These are phyloP conservation scores for Fusarium denticulatum DNA, from an alignment of 2,329 filamentous ascomycete species.

Conservation along the genomic window DNA sequence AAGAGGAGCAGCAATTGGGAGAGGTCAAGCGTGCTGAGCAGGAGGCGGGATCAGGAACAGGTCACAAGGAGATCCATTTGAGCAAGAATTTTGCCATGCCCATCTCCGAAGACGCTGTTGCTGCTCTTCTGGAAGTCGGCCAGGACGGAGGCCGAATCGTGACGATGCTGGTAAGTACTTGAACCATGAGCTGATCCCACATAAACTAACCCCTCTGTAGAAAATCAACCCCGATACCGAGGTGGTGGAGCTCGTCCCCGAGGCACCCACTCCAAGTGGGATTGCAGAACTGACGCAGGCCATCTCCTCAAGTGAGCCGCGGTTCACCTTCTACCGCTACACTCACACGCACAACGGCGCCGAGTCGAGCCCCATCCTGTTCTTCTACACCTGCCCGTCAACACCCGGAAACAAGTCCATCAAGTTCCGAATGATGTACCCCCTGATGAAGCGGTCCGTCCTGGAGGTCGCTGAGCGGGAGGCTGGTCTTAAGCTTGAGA, in stretches of 20 bases:
- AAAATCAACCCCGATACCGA: slow-evolving; percentile 79
- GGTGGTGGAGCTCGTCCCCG: slow-evolving; percentile 71
- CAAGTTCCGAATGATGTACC: slow-evolving; percentile 88
- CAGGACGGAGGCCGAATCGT: slow-evolving; percentile 61
- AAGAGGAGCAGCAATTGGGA: slow-evolving; percentile 77
- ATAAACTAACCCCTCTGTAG: slow-evolving; percentile 51
- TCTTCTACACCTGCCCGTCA: slow-evolving; percentile 84
- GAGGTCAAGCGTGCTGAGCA: slow-evolving; percentile 81
- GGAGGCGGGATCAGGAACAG: slow-evolving; percentile 76
- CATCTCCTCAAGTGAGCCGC: slow-evolving; percentile 75
- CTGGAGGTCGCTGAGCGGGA: slow-evolving; percentile 72
- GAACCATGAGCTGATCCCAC: neutral
- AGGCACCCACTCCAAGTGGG: slow-evolving; percentile 61
- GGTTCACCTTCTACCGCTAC: slow-evolving; percentile 82
- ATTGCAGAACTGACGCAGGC: slow-evolving; percentile 66
- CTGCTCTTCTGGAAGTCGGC: slow-evolving; percentile 69
- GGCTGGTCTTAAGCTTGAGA: slow-evolving; percentile 72
- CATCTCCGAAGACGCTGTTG: slow-evolving; percentile 70
- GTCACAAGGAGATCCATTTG: slow-evolving; percentile 66
- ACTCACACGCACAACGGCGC: slow-evolving; percentile 64
- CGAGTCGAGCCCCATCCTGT: slow-evolving; percentile 71
- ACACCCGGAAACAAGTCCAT: slow-evolving; percentile 73
- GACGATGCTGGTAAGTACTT: slow-evolving; percentile 70
- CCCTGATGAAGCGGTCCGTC: slow-evolving; percentile 74
- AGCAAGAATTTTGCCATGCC: slow-evolving; percentile 68